Evolutionary conservation across 2,329 filamentous ascomycete species (phyloP), one percentile per base, ranked within the genome.

Genomic region (Sclerotinia borealis): DNA sequence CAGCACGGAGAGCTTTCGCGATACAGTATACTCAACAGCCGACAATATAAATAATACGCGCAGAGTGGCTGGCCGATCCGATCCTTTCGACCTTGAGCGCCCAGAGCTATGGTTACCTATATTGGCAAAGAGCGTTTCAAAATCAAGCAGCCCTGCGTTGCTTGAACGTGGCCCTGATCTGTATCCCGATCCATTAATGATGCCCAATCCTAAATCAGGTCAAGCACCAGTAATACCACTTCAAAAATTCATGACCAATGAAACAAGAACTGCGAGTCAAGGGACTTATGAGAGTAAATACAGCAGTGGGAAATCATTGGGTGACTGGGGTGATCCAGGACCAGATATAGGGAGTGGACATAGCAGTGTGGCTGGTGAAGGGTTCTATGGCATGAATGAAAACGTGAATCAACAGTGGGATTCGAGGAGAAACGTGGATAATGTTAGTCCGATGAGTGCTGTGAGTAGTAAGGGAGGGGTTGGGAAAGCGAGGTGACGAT

Each of bases 21-120:
- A 75, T 56, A 78, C 78, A 19, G 66, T 78, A 59, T 79, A 80
- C 68, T 77, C 77, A 1, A 68, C 70, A 41, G 68, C 69, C 58
- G 71, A 71, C 0, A 77, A 80, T 50, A 45, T 56, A 31, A 56
- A 56, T 22, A 78, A 77, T 50, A 78, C 76, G 7, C 75, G 77
- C 19, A 79, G 81, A 62, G 81, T 81, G 69, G 85, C 84, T 70
- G 84, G 85, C 72, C 82, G 84, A 50, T 86, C 84, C 1, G 85
- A 88, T 67, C 85, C 84, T 1, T 88, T 88, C 69, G 85, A 88
- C 68, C 77, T 88, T n/a, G 85, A 88, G 71, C 74, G 78, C 49
- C 78, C 82, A 39, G 78, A 83, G 69, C 74, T 82, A 8, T 75
- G 79, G 70, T 43, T 61, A 19, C 48, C 56, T 11, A 37, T 59